A percentile compares a stretch with the other conserved stretches of the same genome.
Conservation (phyloP, 331 rosid species). For the Quercus lobata region DNA sequence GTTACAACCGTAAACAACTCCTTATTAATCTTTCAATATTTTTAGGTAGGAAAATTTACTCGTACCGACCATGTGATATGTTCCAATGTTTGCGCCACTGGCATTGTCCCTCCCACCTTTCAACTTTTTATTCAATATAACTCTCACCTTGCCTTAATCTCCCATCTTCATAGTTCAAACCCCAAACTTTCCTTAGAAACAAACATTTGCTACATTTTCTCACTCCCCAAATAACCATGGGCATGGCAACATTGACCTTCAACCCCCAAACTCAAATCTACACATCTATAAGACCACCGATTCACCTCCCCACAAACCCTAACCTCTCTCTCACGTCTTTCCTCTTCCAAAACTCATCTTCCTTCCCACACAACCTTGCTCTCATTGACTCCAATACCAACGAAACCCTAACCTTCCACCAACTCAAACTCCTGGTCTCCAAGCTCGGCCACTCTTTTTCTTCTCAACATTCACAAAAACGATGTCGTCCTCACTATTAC, state of each 20-base stretch:
- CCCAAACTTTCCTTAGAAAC: too few relatives aligned
- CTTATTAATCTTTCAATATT: too few relatives aligned
- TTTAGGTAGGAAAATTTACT: too few relatives aligned
- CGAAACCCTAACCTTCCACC: slow-evolving; percentile 33
- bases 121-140: too few relatives aligned
- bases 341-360: slow-evolving; percentile 30
- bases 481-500: slow-evolving; percentile 31
- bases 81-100: too few relatives aligned
- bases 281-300: slow-evolving; percentile 28
- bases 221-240: slow-evolving; percentile 2
- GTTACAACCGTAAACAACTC: too few relatives aligned
- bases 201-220: background rate
- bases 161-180: too few relatives aligned
- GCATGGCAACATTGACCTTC: slow-evolving; percentile 23
- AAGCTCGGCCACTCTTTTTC: slow-evolving; percentile 2
- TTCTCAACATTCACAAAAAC: slow-evolving; percentile 11
- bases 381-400: slow-evolving; percentile 21
- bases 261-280: slow-evolving; percentile 26
- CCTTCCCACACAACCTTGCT: slow-evolving; percentile 18
- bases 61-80: too few relatives aligned
- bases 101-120: too few relatives aligned
- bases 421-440: slow-evolving; percentile 29
- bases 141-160: too few relatives aligned
- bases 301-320: slow-evolving; percentile 25
- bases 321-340: slow-evolving; percentile 36